Evolutionary conservation across 2,329 filamentous ascomycete species (phyloP).

Genomic region (Pseudogymnoascus sp.): DNA sequence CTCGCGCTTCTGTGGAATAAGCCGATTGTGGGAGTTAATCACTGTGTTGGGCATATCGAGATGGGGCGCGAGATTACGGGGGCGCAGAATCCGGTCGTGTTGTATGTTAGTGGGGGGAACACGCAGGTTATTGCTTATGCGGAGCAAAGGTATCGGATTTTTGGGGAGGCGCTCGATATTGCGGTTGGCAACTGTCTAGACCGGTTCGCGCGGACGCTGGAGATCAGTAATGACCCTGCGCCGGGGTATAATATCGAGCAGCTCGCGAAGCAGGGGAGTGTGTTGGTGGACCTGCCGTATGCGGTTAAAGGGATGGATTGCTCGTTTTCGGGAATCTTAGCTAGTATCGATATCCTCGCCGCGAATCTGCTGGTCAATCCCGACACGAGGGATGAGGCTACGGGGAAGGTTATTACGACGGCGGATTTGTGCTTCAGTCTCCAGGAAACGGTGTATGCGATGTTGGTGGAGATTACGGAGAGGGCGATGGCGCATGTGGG

Average conservation of each 20-base stretch:
- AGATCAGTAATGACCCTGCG: slow-evolving; percentile 91
- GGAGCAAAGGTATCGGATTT: slow-evolving; percentile 90
- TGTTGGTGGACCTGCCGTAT: slow-evolving; percentile 83
- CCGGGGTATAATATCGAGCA: slow-evolving; percentile 98
- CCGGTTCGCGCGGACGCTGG: slow-evolving; percentile 83
- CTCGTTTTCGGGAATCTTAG: slow-evolving; percentile 88
- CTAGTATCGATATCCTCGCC: slow-evolving; percentile 73
- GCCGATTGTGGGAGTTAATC: slow-evolving; percentile 90
- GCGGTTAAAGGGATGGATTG: slow-evolving; percentile 99
- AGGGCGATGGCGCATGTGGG: slow-evolving; percentile 97
- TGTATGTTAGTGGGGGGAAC: slow-evolving; percentile 94
- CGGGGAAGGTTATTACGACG: slow-evolving; percentile 57
- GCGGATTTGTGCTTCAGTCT: slow-evolving; percentile 89
- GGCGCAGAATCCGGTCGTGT: slow-evolving; percentile 82
- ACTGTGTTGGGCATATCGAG: slow-evolving; percentile 97
- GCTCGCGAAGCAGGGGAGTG: slow-evolving; percentile 66
- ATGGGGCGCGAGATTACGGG: slow-evolving; percentile 94
- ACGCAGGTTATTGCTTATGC: slow-evolving; percentile 98
- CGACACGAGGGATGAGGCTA: slow-evolving; percentile 40
- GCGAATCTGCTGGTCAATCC: slow-evolving; percentile 52
- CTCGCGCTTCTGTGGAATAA: slow-evolving; percentile 78
- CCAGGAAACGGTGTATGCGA: slow-evolving; percentile 92
- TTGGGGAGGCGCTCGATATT: slow-evolving; percentile 95
- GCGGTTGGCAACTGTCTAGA: slow-evolving; percentile 97
- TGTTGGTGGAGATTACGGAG: slow-evolving; percentile 98